Evolutionary conservation across 192 early-diverging fungal species (phyloP), one percentile per base, ranked within the genome.

Genomic region (Backusella parvicylindrica): DNA sequence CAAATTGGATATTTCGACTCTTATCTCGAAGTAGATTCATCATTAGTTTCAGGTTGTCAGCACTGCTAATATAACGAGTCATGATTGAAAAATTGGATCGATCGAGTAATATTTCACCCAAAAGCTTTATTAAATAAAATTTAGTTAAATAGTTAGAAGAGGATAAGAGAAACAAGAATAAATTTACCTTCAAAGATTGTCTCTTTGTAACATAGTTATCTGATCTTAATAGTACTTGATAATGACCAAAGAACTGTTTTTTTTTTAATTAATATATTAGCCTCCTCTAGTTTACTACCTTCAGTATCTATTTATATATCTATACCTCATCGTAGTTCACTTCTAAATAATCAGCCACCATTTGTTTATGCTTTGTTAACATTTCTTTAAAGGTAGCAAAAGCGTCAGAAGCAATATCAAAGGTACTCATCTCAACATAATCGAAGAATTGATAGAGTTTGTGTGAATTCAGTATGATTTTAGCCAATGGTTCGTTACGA

Each of bases 1-100:
- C 98, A 84, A 98, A 99, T 86, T 99, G 98, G 72, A 99, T 99
- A 79, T 98, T 99, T 78, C 95, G 91, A 81, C 96, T 97, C 77
- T 89, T 93, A 81, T 99, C 96, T 69, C 95, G 89, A 63, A 99
- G 84, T 70, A 97, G 82, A 74, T 94, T 98, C 98, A 99, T 99
- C 90, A 98, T 96, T 77, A 98, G 87, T 84, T 98, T 98, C 67
- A 99, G 84, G 75, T 99, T 99, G 49, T 93, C 95, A 70, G 94
- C 89, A 66, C 88, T 92, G 76, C 88, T 88, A 78, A 99, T 99
- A 83, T 95, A 99, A 67, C 89, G 84, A 38, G 94, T 94, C 98
- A 99, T 99, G 66, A 97, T 90, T 69, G 86, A 88, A 79, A 95
- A 98, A 84, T 99, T 99, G 69, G 93, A 90, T 77, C 97, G 89